Evolutionary conservation across 2,329 filamentous ascomycete genomes (phyloP), one percentile per base, ranked within the genome.

Genomic region (Fusarium continuum): DNA sequence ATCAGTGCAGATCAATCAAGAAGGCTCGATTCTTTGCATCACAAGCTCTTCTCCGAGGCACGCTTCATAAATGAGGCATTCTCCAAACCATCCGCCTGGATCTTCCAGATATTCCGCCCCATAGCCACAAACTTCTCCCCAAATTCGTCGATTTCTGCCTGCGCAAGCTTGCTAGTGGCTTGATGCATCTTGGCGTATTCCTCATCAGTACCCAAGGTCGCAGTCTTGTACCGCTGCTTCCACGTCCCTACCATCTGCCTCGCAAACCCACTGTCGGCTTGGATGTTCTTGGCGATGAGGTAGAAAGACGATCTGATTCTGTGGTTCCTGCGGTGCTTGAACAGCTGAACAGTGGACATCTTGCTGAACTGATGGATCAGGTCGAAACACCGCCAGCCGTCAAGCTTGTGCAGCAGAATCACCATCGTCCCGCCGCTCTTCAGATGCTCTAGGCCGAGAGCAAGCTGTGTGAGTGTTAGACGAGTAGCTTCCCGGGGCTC

Each of bases 221-320:
- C 73, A 1, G 56, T 31, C 26, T 57, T 73, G 78, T 78, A 85
- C 7, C 32, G 32, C 50, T 16, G 48, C 61, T 79, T 80, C 79
- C 79, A 85, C 5, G 14, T 39, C 4, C 62, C 35, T 3, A 85
- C 59, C 0, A 80, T 77, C 8, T 53, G 26, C 0, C 67, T 3
- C 0, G 80, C 81, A 25, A 74, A 70, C 0, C 63, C 36, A 16
- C 61, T 55, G 4, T 70, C 34, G 6, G 73, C 72, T 35, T 76
- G 71, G 0, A 86, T 72, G 4, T 78, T 64, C 2, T 69, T 77
- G 3, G 82, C 83, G 9, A 86, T 57, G 66, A 85, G 72, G 64
- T 87, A 86, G 60, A 85, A 87, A 0, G 82, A 85, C 0, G 79
- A 82, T 5, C 78, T 72, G 17, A 71, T 80, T 2, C 64, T 68